Conservation (phyloP, 805 yeast genomes). For the Candida parachauliodes region DNA sequence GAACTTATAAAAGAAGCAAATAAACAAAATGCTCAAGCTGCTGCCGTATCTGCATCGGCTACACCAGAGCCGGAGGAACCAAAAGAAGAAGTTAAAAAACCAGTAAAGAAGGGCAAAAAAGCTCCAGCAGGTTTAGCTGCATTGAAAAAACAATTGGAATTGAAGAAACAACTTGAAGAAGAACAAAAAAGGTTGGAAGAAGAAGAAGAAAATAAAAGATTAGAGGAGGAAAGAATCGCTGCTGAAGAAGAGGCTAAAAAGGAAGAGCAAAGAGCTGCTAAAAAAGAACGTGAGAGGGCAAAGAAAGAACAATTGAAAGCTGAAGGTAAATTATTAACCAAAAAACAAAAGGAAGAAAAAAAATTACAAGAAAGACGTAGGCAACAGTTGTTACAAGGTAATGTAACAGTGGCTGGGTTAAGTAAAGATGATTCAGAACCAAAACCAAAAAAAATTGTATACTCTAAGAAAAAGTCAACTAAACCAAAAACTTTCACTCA, state of each 20-base stretch:
- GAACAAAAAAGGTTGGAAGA: conserved; percentile 71
- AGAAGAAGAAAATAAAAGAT: conserved; percentile 51
- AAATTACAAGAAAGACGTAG: conserved; percentile 84
- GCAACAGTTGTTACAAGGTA: conserved; percentile 73
- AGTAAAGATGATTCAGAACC: conserved; percentile 23
- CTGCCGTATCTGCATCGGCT: conserved; percentile 22
- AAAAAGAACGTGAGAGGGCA: conserved; percentile 82
- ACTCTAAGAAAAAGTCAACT: conserved; percentile 65
- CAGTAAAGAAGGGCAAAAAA: conserved; percentile 65
- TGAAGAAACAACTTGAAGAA: conserved; percentile 84
- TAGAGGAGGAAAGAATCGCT: conserved; percentile 47
- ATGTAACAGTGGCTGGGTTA: conserved; percentile 73
- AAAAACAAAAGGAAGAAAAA: conserved; percentile 93
- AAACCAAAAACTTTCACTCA: conserved; percentile 37
- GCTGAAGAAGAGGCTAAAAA: conserved; percentile 63
- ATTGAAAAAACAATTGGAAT: conserved; percentile 81
- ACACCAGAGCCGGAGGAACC: conserved; percentile 33
- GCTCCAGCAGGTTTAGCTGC: conserved; percentile 91
- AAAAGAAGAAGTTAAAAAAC: conserved; percentile 26
- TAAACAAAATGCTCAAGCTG: conserved; percentile 41
- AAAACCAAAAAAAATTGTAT: conserved; percentile 66
- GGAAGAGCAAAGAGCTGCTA: conserved; percentile 57
- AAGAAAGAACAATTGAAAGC: conserved; percentile 91
- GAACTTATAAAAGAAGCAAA: conserved; percentile 51
- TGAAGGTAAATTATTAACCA: conserved; percentile 91